A percentile compares a stretch with the other conserved stretches of the same genome.
These are phyloP conservation scores for Stemphylium beticola DNA, from an alignment of 2,329 filamentous ascomycete species.

Conservation along the genomic window DNA sequence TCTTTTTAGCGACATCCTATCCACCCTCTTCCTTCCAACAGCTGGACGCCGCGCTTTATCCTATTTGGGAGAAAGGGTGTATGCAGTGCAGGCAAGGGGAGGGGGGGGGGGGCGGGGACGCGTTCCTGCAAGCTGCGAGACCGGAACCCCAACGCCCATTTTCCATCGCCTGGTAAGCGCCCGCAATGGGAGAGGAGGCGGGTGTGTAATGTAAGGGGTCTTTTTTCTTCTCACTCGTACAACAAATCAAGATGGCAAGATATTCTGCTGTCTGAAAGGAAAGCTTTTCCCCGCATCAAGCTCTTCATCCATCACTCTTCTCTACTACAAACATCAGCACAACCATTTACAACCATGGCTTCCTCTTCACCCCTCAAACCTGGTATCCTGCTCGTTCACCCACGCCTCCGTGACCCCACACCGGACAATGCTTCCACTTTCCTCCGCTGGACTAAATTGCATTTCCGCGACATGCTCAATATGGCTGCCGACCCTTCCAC, in stretches of 20 bases:
- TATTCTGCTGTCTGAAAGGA: no score
- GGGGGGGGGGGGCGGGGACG: background rate
- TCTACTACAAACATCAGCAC: no score
- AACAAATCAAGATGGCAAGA: no score
- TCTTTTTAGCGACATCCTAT: no score
- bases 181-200: no score
- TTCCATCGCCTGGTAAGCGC: background rate
- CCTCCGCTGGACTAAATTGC: slow-evolving; percentile 28
- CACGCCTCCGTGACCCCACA: slow-evolving; percentile 10
- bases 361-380: background rate
- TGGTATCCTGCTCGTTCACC: slow-evolving; percentile 24
- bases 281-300: background rate
- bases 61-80: no score
- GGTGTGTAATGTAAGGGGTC: no score
- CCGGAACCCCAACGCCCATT: background rate
- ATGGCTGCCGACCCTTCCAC: background rate
- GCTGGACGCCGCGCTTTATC: no score
- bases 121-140: background rate
- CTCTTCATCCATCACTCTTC: background rate
- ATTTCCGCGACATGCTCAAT: slow-evolving; percentile 26
- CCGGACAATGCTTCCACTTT: slow-evolving; percentile 7
- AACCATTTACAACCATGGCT: background rate
- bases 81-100: background rate
- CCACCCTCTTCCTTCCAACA: no score
- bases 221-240: no score